Base-by-base conservation (phyloP, 164 flowering plant genomes). In the Warburgia ugandensis region DNA sequence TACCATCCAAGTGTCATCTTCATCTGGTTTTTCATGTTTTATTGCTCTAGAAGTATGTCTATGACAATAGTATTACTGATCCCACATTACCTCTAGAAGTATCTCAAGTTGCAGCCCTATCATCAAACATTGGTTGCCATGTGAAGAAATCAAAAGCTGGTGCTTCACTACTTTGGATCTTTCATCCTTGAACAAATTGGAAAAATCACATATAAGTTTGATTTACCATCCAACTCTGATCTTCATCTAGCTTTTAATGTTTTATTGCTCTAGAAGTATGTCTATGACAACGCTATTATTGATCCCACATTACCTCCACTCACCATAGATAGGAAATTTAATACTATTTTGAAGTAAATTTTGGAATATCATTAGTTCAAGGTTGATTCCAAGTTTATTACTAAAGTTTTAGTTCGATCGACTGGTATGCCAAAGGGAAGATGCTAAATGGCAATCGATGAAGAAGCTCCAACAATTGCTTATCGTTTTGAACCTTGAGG, bases 361-460 rank as follows among this genome's bases (percentile, higher is more conserved):
- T 13, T 31, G 0, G 12, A 17, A 27, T 8, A 12, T 2, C 45
- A 12, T 2, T 6, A 36, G 13, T 21, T 51, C 28, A 9, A n/a
- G 2, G n/a, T 10, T 9, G 43, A 20, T 6, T 12, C 8, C 1
- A 3, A 22, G 3, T 11, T 8, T 14, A 29, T 23, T n/a, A 25
- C 30, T 23, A 30, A 51, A 37, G 30, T 51, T 21, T 39, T 51
- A n/a, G 44, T 6, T 51, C 23, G 22, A 37, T 1, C 25, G 55
- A 31, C 12, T 36, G 17, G 44, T 43, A 6, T 1, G 29, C 4
- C 2, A 32, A 4, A 6, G 2, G 3, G 29, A 23, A 2, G 30
- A 51, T 25, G 55, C 55, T 8, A 38, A 30, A 1, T 51, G 55
- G 55, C 21, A 26, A 38, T 14, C n/a, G n/a, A n/a, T n/a, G n/a